Evolutionary conservation across 306 rosid species (phyloP).

Genomic region (Begonia loranthoides): DNA sequence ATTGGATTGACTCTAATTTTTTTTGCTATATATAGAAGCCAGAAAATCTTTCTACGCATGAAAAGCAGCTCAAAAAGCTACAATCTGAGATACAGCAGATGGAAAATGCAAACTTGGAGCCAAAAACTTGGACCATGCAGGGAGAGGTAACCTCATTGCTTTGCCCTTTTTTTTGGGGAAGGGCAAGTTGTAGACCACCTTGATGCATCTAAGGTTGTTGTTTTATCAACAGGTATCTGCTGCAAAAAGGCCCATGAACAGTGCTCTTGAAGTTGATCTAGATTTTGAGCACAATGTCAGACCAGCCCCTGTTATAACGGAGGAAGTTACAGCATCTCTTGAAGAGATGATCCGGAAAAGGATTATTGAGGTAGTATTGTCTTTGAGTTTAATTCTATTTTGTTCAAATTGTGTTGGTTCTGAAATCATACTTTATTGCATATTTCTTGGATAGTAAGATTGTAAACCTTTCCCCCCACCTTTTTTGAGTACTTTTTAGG

Average conservation of each 20-base stretch:
- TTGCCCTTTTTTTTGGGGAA: background rate
- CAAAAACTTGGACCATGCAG: constrained; percentile 77
- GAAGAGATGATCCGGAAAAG: constrained; percentile 77
- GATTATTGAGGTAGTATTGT: constrained; percentile 50
- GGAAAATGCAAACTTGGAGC: constrained; percentile 73
- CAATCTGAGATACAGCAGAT: constrained; percentile 54
- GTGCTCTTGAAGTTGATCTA: constrained; percentile 80
- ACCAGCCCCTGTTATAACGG: constrained; percentile 83
- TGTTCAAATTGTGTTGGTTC: too few species aligned
- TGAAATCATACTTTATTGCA: too few species aligned
- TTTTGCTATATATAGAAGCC: constrained; percentile 20
- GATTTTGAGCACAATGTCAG: constrained; percentile 86
- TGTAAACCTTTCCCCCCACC: too few species aligned
- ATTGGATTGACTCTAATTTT: background rate
- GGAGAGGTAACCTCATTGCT: constrained; percentile 59
- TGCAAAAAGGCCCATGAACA: constrained; percentile 64
- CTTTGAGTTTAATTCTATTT: too few species aligned
- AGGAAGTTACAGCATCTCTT: constrained; percentile 65
- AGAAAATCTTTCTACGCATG: constrained; percentile 48
- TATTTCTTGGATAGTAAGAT: too few species aligned
- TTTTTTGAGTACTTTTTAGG: constrained; percentile 21
- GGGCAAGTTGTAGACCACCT: too few species aligned
- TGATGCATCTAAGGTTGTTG: constrained; percentile 1
- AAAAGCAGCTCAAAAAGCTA: constrained; percentile 42
- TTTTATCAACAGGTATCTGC: constrained; percentile 59